Evolutionary conservation across 116 monocot species (phyloP).

Genomic region (Cymodocea nodosa): DNA sequence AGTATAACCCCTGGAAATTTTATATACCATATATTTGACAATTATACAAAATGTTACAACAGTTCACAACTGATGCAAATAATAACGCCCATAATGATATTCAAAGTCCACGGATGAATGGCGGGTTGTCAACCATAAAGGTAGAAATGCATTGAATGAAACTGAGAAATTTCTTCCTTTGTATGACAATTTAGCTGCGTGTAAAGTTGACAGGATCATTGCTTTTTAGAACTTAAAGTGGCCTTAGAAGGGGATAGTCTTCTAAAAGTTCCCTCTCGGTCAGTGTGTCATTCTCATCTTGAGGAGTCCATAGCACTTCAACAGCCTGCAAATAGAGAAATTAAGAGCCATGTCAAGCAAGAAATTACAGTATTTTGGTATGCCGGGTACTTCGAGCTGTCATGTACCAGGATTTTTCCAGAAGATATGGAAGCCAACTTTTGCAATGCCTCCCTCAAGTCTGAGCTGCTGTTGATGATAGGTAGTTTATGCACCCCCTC

Average conservation of each 20-base stretch:
- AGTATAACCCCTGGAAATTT: too few species aligned
- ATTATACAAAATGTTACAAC: too few species aligned
- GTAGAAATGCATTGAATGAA: too few species aligned
- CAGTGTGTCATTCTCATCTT: conserved; percentile 84
- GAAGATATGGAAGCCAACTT: conserved; percentile 79
- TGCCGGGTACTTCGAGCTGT: not conserved
- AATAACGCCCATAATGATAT: too few species aligned
- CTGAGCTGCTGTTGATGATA: conserved; percentile 61
- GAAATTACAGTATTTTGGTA: not conserved
- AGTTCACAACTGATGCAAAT: too few species aligned
- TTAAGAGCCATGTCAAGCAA: not conserved
- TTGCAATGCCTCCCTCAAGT: conserved; percentile 74
- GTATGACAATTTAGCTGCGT: too few species aligned
- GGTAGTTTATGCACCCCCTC: conserved; percentile 86
- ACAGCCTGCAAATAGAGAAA: conserved; percentile 48
- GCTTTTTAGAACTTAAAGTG: conserved; percentile 19
- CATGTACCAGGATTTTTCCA: conserved; percentile 55
- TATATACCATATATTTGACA: too few species aligned
- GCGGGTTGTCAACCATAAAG: too few species aligned
- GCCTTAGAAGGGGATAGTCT: conserved; percentile 79
- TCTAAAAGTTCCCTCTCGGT: conserved; percentile 80
- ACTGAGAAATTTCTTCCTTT: too few species aligned
- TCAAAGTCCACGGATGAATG: too few species aligned
- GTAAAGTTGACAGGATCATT: too few species aligned
- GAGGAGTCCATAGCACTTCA: conserved; percentile 94